Conservation (phyloP, 2,329 filamentous ascomycete genomes). For the Arthrobotrys iridis region DNA sequence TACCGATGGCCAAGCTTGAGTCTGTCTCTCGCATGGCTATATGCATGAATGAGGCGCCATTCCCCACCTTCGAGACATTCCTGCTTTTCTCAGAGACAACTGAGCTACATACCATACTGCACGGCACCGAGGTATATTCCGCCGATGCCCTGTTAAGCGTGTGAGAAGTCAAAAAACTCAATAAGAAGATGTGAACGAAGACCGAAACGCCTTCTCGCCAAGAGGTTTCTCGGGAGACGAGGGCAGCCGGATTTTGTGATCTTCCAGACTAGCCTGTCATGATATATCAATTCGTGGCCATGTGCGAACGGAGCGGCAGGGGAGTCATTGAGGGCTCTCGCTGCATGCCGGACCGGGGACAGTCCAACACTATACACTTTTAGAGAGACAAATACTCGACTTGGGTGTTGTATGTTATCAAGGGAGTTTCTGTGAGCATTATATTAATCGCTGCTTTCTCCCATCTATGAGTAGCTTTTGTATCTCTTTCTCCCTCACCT, state of each 20-base stretch:
- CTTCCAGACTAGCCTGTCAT: constrained; percentile 7
- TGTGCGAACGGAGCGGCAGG: constrained; percentile 22
- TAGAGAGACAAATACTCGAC: background rate
- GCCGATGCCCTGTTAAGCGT: constrained; percentile 8
- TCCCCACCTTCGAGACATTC: constrained; percentile 26
- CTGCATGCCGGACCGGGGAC: constrained; percentile 41
- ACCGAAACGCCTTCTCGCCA: constrained; percentile 22
- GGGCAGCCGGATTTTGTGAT: constrained; percentile 16
- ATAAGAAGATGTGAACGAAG: constrained; percentile 19
- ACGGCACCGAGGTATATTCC: constrained; percentile 35
- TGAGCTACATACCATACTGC: constrained; percentile 18
- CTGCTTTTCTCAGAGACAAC: constrained; percentile 17
- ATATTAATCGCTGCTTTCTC: constrained; percentile 42
- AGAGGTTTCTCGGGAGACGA: constrained; percentile 30
- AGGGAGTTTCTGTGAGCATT: constrained; percentile 35
- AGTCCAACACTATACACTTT: constrained; percentile 24
- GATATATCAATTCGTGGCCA: constrained; percentile 19
- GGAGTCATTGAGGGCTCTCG: constrained; percentile 15
- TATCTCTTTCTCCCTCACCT: constrained; percentile 29
- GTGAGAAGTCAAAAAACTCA: constrained; percentile 11
- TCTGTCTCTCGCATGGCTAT: constrained; percentile 27
- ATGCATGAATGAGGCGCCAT: constrained; percentile 28
- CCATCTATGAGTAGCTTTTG: constrained; percentile 31
- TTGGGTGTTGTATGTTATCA: constrained; percentile 17
- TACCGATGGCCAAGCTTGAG: constrained; percentile 27